A percentile compares a stretch with the other conserved stretches of the same genome.
Evolutionary conservation across 495 filamentous ascomycete species (phyloP).

Genomic region (Penicillium verhagenii): DNA sequence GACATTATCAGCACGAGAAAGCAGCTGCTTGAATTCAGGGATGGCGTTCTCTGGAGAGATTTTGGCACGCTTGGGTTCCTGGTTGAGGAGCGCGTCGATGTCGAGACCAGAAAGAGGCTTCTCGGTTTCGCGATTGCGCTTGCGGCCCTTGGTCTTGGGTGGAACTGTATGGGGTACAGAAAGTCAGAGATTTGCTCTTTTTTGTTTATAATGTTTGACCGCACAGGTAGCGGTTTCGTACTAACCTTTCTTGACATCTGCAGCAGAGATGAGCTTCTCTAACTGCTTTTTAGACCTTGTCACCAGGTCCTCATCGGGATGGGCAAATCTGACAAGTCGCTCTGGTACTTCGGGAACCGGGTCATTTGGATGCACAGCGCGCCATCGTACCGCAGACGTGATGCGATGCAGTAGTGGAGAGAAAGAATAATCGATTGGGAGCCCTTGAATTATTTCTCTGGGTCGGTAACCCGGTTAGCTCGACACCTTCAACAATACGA

Average conservation of each 20-base stretch:
- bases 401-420: slow-evolving; percentile 92
- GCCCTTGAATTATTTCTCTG: slow-evolving; percentile 69
- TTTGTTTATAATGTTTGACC: too few relatives aligned
- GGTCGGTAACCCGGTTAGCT: slow-evolving; percentile 24
- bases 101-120: slow-evolving; percentile 92
- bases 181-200: too few relatives aligned
- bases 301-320: slow-evolving; percentile 67
- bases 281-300: slow-evolving; percentile 54
- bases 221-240: too few relatives aligned
- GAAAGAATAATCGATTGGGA: slow-evolving; percentile 78
- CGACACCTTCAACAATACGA: background rate
- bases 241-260: slow-evolving; percentile 83
- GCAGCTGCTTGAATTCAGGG: slow-evolving; percentile 85
- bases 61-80: slow-evolving; percentile 54
- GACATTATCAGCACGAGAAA: slow-evolving; percentile 61
- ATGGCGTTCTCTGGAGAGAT: slow-evolving; percentile 82
- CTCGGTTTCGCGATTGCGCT: slow-evolving; percentile 63
- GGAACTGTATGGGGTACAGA: too few relatives aligned
- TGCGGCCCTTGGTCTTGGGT: slow-evolving; percentile 74
- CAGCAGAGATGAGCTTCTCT: slow-evolving; percentile 61
- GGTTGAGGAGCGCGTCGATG: slow-evolving; percentile 70
- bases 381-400: slow-evolving; percentile 76
- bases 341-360: slow-evolving; percentile 65
- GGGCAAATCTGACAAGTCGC: slow-evolving; percentile 70
- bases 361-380: slow-evolving; percentile 71